Conservation (phyloP, 139 green algal genomes). For the Closterium sp. region DNA sequence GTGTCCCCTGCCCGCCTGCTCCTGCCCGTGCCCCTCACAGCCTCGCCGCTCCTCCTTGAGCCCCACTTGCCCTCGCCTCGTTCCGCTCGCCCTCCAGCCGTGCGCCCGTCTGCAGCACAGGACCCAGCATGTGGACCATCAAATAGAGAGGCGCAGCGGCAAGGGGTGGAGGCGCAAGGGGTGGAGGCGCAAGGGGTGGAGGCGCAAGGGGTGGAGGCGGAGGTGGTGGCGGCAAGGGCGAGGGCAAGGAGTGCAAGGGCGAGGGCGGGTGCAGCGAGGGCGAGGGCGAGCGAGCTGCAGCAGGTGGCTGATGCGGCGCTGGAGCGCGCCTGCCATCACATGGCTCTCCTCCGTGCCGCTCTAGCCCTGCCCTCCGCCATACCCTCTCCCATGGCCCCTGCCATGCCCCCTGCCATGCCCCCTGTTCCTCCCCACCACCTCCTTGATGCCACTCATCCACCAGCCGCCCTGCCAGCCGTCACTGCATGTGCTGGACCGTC, state of each 20-base stretch:
- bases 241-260: neutral
- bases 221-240: neutral
- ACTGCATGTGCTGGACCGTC: too few relatives aligned
- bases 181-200: neutral
- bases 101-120: neutral
- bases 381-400: too few relatives aligned
- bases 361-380: neutral
- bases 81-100: neutral
- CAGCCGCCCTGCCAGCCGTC: too few relatives aligned
- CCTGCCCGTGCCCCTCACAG: neutral
- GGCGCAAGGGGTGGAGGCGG: neutral
- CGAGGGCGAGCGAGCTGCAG: neutral
- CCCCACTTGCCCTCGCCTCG: neutral
- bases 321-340: neutral
- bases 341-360: neutral
- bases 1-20: neutral
- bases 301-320: neutral
- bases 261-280: neutral
- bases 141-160: too few relatives aligned
- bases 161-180: neutral
- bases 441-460: neutral
- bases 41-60: neutral
- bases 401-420: neutral
- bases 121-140: neutral
- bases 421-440: neutral